Evolutionary conservation across 768 basidiomycete species (phyloP), one percentile per base, ranked within the genome.

Genomic region (Boletus pseudopeckii): DNA sequence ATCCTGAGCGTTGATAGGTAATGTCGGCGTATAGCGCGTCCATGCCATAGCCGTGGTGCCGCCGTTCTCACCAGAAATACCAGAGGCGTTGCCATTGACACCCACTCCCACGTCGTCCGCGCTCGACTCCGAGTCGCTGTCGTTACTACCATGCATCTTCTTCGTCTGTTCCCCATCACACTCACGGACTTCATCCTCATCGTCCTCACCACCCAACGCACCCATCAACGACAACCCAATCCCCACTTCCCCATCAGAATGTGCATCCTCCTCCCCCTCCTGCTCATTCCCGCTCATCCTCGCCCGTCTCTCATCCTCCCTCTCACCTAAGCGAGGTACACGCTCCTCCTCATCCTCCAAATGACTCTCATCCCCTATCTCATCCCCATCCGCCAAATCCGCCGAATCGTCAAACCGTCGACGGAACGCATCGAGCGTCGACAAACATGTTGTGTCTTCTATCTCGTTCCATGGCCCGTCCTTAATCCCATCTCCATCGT

Each of bases 201-300:
- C 71, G 14, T 65, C 68, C 2, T 67, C 75, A 13, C 56, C 71
- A 63, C 37, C 72, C 68, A 62, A 81, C 38, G 75, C 77, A 58
- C 82, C 80, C 48, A 90, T 69, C 49, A 90, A 69, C 2, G 83
- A 83, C 33, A 89, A 69, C 2, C 88, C 88, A 36, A 90, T 90
- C 0, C 84, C 88, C 1, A 80, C 73, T 46, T 82, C 80, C 4
- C 81, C 85, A 53, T 86, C 85, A 2, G 80, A 81, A 49, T 74
- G 56, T 7, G 67, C 74, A 4, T 72, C 65, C 17, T 59, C 61
- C 0, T 8, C 56, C 0, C 45, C 46, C 42, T 40, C 28, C 4
- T 45, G 3, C 39, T 20, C 45, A 4, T 38, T 32, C 17, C 28
- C 20, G 8, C 22, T 39, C 37, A 15, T 3, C 4, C 30, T 37